Evolutionary conservation across 2,329 filamentous ascomycete species (phyloP), one percentile per base, ranked within the genome.

Genomic region (Colletotrichum karsti): DNA sequence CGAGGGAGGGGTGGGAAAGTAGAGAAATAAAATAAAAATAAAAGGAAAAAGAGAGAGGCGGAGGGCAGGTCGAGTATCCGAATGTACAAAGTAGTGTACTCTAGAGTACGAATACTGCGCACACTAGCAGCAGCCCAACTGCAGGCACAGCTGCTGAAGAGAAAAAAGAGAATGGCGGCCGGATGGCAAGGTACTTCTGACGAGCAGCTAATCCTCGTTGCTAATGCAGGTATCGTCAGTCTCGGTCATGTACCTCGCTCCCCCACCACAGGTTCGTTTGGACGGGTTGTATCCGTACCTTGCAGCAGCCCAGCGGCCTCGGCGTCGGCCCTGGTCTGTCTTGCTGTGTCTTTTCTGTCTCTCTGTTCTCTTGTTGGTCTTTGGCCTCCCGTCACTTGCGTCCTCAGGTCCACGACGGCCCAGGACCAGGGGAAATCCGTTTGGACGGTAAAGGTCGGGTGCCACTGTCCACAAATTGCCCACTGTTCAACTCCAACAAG

Each of bases 181-280:
- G 9, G n/a, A 8, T 7, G 39, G n/a, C n/a, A n/a, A n/a, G n/a
- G 39, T 42, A 42, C 39, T 15, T 24, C 15, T 22, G 42, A 20
- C 42, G 7, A 8, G 20, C 10, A 22, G 6, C 20, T 6, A n/a
- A 46, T 24, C 10, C 18, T 24, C 7, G 46, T n/a, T 51, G 26
- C 48, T 18, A 20, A 7, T 18, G 48, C 24, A 42, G 39, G 22
- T 56, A 22, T n/a, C 30, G 48, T 53, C n/a, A 22, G 33, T 30
- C 30, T 24, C 7, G 30, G n/a, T n/a, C n/a, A n/a, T n/a, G n/a
- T n/a, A n/a, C n/a, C n/a, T n/a, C n/a, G n/a, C n/a, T 15, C 13
- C 15, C 44, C 63, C 63, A 63, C 50, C 63, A 67, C 22, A 51
- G 58, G 41, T 67, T 67, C 63, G 58, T 63, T 63, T 56, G 50